Base-by-base conservation (phyloP, 2,329 filamentous ascomycete genomes). In the Dothidotthia symphoricarpi region DNA sequence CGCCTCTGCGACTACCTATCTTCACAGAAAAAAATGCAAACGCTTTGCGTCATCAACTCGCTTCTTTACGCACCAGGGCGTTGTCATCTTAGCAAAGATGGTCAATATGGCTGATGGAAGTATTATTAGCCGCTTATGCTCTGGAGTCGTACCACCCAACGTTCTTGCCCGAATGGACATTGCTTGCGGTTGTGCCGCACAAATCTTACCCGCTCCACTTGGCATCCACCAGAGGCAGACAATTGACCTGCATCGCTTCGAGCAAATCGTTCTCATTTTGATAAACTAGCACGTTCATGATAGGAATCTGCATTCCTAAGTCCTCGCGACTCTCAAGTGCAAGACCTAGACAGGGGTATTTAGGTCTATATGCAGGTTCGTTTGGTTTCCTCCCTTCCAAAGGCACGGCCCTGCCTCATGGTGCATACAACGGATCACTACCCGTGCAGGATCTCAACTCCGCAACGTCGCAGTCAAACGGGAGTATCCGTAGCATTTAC, bases 121-220 rank as follows among this genome's bases (percentile, higher is more conserved):
- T 61, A 63, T 65, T 64, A 60, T 64, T 65, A 63, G 61, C 57
- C 56, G 58, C 57, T 61, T 59, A 58, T 56, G 59, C 52, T 22
- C 5, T 22, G 19, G 19, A 9, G 19, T 9, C 51, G 55, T 53
- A 54, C 54, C 48, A 49, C 50, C 40, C 47, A 43, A 30, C 34
- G 39, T 49, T 48, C 45, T 57, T 59, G 35, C 57, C 51, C 36
- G 28, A 53, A 47, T 16, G 33, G 51, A 45, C 45, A 22, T 56
- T 49, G 45, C 32, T 31, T 56, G 61, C 57, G 62, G 62, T 61
- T 64, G 62, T 65, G 62, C 55, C 55, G 51, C 43, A 37, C 43
- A 43, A 35, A 39, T 39, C 44, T 57, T 54, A 61, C 54, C 57
- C 51, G 52, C 50, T 44, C 48, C 42, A 41, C 39, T 31, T 14